These are phyloP conservation scores for Dactylorhiza incarnata DNA, from an alignment of 106 monocot species.

Conservation along the genomic window DNA sequence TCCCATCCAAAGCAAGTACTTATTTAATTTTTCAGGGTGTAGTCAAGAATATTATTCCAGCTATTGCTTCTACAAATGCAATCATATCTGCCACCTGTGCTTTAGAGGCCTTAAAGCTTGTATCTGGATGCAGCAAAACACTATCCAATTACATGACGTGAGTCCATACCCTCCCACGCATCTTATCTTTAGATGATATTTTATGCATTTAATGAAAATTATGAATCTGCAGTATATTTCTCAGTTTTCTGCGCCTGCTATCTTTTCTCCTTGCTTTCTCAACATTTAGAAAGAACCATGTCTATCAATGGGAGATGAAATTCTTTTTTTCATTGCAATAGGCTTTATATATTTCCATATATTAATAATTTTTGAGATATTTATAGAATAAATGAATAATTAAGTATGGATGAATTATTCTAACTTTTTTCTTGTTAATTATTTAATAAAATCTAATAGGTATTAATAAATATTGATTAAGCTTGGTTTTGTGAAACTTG, in stretches of 20 bases:
- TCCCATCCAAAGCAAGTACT: background rate
- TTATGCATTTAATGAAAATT: background rate
- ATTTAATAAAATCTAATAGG: no score
- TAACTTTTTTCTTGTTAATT: no score
- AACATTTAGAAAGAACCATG: background rate
- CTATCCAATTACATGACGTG: slow-evolving; percentile 96
- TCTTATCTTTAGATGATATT: background rate
- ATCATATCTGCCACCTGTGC: slow-evolving; percentile 92
- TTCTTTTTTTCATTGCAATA: background rate
- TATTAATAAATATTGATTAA: no score
- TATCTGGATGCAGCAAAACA: slow-evolving; percentile 98
- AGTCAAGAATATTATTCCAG: slow-evolving; percentile 98
- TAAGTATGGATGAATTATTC: no score
- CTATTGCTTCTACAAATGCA: slow-evolving; percentile 99
- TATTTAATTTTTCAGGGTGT: slow-evolving; percentile 59
- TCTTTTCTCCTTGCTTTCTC: background rate
- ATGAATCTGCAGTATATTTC: background rate
- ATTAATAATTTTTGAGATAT: background rate
- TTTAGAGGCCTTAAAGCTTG: slow-evolving; percentile 89
- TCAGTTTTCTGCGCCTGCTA: background rate
- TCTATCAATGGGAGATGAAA: background rate
- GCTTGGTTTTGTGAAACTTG: no score
- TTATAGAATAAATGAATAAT: no score
- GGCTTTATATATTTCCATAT: background rate
- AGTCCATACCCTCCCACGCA: slow-evolving; percentile 12